These are phyloP conservation scores for Musa beccarii DNA, from an alignment of 176 grass and related monocot species.

Conservation along the genomic window DNA sequence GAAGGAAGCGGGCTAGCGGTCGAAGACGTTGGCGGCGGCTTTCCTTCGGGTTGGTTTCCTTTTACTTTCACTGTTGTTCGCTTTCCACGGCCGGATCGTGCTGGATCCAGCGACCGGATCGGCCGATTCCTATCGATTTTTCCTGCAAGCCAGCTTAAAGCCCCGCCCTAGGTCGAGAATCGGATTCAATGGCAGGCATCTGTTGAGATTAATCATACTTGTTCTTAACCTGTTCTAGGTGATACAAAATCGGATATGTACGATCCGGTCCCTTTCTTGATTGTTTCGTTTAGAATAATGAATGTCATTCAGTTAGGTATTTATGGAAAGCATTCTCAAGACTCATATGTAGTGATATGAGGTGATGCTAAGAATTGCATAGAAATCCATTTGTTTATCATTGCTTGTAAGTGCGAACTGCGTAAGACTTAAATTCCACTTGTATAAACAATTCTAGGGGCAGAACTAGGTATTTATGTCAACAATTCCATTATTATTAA, in stretches of 20 bases:
- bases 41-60: neutral
- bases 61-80: neutral
- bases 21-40: neutral
- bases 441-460: no score
- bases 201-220: neutral
- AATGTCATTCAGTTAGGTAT: neutral
- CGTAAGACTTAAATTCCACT: no score
- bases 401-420: no score
- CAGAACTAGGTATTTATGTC: no score
- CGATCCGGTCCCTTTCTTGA: neutral
- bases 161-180: neutral
- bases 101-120: neutral
- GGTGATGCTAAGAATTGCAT: neutral
- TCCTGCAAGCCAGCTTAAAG: neutral
- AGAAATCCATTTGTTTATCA: no score
- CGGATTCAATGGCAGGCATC: neutral
- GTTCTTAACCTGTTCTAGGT: neutral
- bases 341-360: neutral
- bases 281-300: neutral
- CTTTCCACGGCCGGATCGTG: neutral
- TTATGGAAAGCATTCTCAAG: neutral
- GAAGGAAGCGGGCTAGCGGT: neutral
- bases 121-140: neutral
- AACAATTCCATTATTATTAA: no score
- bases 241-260: neutral